phyloP scores from a whole-genome alignment of 2,329 filamentous ascomycete species.

The Cyanodermella asteris region DNA sequence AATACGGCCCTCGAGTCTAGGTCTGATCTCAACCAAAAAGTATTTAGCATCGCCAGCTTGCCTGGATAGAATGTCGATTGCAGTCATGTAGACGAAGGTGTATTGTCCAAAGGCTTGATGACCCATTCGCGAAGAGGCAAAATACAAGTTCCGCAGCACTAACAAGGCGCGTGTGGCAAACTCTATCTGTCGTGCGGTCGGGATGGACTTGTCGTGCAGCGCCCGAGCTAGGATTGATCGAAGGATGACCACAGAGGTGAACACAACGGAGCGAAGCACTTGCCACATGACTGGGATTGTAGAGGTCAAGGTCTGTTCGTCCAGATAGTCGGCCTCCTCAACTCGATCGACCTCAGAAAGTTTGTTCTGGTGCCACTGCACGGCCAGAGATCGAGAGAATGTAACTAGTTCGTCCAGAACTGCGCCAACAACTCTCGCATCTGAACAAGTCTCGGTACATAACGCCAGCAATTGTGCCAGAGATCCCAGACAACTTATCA shows the following conservation, averaged over 20 bases:
- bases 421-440: slow-evolving; percentile 20
- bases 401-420: slow-evolving; percentile 38
- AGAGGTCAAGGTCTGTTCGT: slow-evolving; percentile 39
- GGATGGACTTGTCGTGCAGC: slow-evolving; percentile 33
- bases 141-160: slow-evolving; percentile 56
- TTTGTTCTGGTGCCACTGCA: slow-evolving; percentile 53
- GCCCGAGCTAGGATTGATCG: slow-evolving; percentile 49
- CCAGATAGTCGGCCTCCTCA: slow-evolving; percentile 41
- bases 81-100: slow-evolving; percentile 59
- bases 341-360: slow-evolving; percentile 50
- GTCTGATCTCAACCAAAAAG: slow-evolving; percentile 44
- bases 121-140: slow-evolving; percentile 55
- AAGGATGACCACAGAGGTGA: slow-evolving; percentile 52
- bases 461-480: slow-evolving; percentile 41
- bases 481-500: slow-evolving; percentile 39
- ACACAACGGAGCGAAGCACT: slow-evolving; percentile 52
- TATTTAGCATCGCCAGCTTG: slow-evolving; percentile 42
- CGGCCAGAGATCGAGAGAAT: slow-evolving; percentile 43
- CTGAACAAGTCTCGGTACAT: slow-evolving; percentile 32
- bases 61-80: slow-evolving; percentile 60
- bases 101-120: slow-evolving; percentile 63
- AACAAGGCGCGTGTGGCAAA: slow-evolving; percentile 47
- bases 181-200: slow-evolving; percentile 27
- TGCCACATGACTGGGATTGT: slow-evolving; percentile 57
- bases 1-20: slow-evolving; percentile 31